Evolutionary conservation across 1,284 basidiomycete species (phyloP), one percentile per base, ranked within the genome.

Genomic region (Boletus semigastroideus): DNA sequence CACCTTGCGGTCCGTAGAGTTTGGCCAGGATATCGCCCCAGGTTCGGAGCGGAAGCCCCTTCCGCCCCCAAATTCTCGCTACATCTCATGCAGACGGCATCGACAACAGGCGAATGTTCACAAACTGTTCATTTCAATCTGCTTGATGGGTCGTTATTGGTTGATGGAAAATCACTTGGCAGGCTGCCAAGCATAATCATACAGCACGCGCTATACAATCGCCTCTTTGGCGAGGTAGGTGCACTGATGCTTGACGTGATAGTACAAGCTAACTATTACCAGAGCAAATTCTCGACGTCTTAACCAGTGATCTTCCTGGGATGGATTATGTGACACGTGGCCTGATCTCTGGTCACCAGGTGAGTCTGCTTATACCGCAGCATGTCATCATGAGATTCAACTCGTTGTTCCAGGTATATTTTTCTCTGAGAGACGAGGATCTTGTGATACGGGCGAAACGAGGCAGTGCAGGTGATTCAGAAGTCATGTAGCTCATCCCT

Each of bases 101-200:
- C 50, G 11, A 31, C 51, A 19, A 17, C 11, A 0, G 20, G 9
- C 4, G 44, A 58, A 25, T 41, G 34, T 6, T 40, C 57, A 11
- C 64, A 69, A 30, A 30, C 17, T 8, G 62, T 80, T 0, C 67
- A 73, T 51, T 56, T 74, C n/a, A 70, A 81, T 48, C 25, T 78
- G 5, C 51, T 79, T 1, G 59, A 68, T 25, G 79, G 78, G 10
- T 48, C 54, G 8, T 63, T 82, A 5, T 60, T 78, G 10, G 65
- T 80, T 9, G 61, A 75, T 31, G 78, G 77, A 0, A 68, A 68
- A 44, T 65, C 72, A 1, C 49, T 76, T 2, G 70, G 72, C 8
- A 65, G 71, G 28, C 62, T 80, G 19, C 76, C 78, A 0, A 45
- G 30, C 0, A 50, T 56, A 0, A 72, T 78, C 25, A 17, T 63